Percentiles rank a stretch among this genome's conserved stretches.
phyloP scores from a whole-genome alignment of 768 basidiomycete species.

The Polyporus arcularius region DNA sequence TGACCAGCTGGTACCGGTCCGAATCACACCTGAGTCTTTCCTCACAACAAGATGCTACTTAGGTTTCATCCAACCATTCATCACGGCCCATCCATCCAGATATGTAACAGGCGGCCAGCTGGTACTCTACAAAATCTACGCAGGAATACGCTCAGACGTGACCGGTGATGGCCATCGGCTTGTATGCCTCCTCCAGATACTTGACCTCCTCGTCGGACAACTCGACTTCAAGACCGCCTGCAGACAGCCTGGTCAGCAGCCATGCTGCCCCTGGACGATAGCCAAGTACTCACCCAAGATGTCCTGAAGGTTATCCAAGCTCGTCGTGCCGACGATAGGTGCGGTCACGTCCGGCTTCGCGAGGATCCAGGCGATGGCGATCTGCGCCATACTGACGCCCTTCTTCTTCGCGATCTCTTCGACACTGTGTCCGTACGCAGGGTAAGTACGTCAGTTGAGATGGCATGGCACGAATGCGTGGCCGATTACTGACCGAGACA shows the following conservation, averaged over 20 bases:
- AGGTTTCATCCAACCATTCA: too few relatives aligned
- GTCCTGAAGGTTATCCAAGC: constrained; percentile 40
- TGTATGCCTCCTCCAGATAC: constrained; percentile 48
- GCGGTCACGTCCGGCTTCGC: constrained; percentile 35
- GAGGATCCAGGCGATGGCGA: constrained; percentile 41
- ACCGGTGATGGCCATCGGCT: constrained; percentile 46
- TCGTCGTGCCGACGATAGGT: constrained; percentile 44
- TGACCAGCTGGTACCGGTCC: too few relatives aligned
- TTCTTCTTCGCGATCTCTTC: constrained; percentile 44
- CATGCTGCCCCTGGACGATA: too few relatives aligned
- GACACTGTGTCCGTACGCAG: constrained; percentile 24
- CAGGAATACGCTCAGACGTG: constrained; percentile 25
- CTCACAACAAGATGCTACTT: too few relatives aligned
- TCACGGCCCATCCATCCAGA: too few relatives aligned
- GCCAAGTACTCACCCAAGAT: constrained; percentile 28
- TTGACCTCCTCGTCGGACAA: constrained; percentile 46
- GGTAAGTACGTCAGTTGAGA: too few relatives aligned
- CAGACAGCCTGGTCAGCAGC: constrained; percentile 1
- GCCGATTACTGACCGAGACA: not conserved
- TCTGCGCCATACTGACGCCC: constrained; percentile 44
- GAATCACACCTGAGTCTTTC: too few relatives aligned
- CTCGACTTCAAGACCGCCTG: constrained; percentile 22
- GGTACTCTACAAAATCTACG: too few relatives aligned
- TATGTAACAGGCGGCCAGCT: too few relatives aligned
- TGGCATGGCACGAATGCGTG: too few relatives aligned